Conservation (phyloP, 2,329 filamentous ascomycete species). For the Exophiala xenobiotica region DNA sequence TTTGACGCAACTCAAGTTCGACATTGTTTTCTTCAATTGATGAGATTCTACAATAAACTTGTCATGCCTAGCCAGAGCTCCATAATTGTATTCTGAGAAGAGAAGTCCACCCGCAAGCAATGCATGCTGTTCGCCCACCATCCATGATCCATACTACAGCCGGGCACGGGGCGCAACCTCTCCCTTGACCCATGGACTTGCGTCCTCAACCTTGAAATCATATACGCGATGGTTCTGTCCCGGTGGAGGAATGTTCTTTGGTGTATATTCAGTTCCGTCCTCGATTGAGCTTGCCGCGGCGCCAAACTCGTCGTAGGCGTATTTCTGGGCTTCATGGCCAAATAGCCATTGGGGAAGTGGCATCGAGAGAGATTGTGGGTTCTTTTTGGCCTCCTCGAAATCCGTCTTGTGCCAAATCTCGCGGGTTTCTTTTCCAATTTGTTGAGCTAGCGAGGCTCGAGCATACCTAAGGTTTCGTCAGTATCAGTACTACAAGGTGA, state of each 20-base stretch:
- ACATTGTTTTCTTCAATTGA: too few relatives aligned
- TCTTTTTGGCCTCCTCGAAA: conserved; percentile 46
- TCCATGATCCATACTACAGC: not conserved
- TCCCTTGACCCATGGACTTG: conserved; percentile 5
- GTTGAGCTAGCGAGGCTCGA: conserved; percentile 48
- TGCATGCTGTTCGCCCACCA: not conserved
- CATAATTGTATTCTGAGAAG: too few relatives aligned
- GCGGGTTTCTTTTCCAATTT: conserved; percentile 47
- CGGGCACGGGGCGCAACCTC: not conserved
- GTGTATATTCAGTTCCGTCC: not conserved
- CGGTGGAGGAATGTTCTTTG: conserved; percentile 1
- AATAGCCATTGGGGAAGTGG: not conserved
- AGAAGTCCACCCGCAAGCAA: not conserved
- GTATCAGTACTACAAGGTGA: not conserved
- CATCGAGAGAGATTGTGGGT: conserved; percentile 16
- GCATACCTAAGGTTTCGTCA: conserved; percentile 39
- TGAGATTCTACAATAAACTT: too few relatives aligned
- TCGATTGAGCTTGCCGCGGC: not conserved
- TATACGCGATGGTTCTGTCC: conserved; percentile 5
- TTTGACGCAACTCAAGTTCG: too few relatives aligned
- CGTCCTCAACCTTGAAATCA: conserved; percentile 17
- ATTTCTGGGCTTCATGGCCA: not conserved
- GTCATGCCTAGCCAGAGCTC: too few relatives aligned
- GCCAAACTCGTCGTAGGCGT: not conserved
- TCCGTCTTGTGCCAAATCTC: conserved; percentile 55